Evolutionary conservation across 306 rosid species (phyloP).

Genomic region (Vigna nakashimae): DNA sequence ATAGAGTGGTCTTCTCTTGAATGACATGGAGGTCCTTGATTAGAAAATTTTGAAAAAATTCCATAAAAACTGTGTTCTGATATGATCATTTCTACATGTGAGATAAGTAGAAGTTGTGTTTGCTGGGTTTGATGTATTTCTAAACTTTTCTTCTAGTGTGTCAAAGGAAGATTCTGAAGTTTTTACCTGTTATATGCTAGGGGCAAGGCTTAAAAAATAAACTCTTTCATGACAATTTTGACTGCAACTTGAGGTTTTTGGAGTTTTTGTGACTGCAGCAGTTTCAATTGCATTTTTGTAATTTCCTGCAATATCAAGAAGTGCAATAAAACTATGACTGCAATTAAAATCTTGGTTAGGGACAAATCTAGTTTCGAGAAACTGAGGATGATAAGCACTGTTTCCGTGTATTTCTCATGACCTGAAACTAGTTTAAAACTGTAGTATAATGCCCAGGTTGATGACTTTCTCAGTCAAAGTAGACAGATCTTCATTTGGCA

Average conservation of each 20-base stretch:
- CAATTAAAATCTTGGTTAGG: neutral
- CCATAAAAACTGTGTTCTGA: neutral
- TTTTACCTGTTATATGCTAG: neutral
- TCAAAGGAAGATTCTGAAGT: neutral
- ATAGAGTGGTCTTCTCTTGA: constrained; percentile 22
- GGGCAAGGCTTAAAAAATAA: too few species aligned
- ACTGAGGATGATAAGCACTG: neutral
- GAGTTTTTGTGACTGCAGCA: too few species aligned
- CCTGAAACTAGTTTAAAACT: neutral
- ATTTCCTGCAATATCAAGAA: too few species aligned
- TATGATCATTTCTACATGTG: neutral
- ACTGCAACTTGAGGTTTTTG: too few species aligned
- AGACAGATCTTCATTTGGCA: neutral
- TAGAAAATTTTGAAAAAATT: neutral
- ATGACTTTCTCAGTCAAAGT: neutral
- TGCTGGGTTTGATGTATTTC: neutral
- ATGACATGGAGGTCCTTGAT: neutral
- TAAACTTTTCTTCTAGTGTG: neutral
- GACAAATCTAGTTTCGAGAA: neutral
- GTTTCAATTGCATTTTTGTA: too few species aligned
- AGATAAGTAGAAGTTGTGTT: neutral
- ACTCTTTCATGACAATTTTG: too few species aligned
- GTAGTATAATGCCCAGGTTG: neutral
- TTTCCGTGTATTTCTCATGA: neutral
- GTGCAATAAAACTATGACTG: too few species aligned